Percentiles rank a stretch among this genome's conserved stretches.
Evolutionary conservation across 495 filamentous ascomycete species (phyloP).

Genomic region (Lepraria neglecta): DNA sequence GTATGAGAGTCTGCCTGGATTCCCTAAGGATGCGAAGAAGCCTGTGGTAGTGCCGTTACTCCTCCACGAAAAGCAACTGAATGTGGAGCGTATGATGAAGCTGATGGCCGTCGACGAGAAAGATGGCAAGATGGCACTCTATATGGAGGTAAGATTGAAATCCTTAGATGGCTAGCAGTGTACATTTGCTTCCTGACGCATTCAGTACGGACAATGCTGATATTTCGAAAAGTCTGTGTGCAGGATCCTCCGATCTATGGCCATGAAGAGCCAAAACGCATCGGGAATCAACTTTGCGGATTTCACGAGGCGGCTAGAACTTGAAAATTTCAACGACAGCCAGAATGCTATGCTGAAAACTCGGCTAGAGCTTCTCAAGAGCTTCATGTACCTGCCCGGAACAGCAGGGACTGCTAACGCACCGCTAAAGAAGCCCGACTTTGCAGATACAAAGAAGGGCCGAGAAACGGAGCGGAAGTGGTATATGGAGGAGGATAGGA

Average conservation of each 20-base stretch:
- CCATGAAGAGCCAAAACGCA: conserved; percentile 34
- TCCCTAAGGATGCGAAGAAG: conserved; percentile 20
- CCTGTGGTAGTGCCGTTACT: conserved; percentile 46
- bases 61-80: conserved; percentile 54
- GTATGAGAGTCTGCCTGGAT: conserved; percentile 33
- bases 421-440: neutral
- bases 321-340: conserved; percentile 28
- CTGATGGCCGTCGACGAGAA: conserved; percentile 58
- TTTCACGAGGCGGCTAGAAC: conserved; percentile 35
- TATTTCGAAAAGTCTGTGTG: conserved; percentile 27
- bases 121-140: conserved; percentile 48
- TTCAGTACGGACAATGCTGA: neutral
- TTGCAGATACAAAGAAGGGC: neutral
- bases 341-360: conserved; percentile 36
- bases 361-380: conserved; percentile 41
- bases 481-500: conserved; percentile 7
- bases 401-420: neutral
- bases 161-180: neutral
- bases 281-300: conserved; percentile 47
- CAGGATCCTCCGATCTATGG: conserved; percentile 56
- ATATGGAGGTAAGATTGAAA: conserved; percentile 44
- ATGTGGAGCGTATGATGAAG: conserved; percentile 56
- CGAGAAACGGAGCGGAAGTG: neutral
- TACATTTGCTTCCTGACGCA: neutral
- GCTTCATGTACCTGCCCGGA: conserved; percentile 31